A percentile compares a stretch with the other conserved stretches of the same genome.
Evolutionary conservation across 2,329 filamentous ascomycete genomes (phyloP).

Genomic region (Sporothrix schenckii): DNA sequence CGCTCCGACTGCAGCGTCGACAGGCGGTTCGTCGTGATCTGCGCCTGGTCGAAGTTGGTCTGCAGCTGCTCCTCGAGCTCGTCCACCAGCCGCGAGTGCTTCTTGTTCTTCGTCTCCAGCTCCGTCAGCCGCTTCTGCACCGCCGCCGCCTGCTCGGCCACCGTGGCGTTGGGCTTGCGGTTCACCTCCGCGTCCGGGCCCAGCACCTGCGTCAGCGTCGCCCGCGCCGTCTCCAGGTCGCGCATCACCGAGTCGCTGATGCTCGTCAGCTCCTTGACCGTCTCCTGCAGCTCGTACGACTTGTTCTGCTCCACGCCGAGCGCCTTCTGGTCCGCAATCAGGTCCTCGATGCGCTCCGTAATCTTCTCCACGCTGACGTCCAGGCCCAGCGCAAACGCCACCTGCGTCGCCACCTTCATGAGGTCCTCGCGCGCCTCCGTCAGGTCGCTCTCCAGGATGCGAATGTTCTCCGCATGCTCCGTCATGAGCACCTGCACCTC

Average conservation of each 20-base stretch:
- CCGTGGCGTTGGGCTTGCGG: slow-evolving; percentile 50
- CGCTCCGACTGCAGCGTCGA: slow-evolving; percentile 79
- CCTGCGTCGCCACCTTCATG: slow-evolving; percentile 64
- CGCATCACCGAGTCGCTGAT: slow-evolving; percentile 64
- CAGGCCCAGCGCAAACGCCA: slow-evolving; percentile 62
- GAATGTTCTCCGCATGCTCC: slow-evolving; percentile 61
- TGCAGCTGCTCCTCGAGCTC: slow-evolving; percentile 97
- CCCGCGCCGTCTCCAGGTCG: slow-evolving; percentile 65
- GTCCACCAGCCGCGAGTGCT: slow-evolving; percentile 88
- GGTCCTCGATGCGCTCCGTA: slow-evolving; percentile 61
- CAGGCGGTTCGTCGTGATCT: slow-evolving; percentile 79
- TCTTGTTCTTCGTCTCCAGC: slow-evolving; percentile 73
- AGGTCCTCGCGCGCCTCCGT: slow-evolving; percentile 67
- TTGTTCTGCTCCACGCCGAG: slow-evolving; percentile 63
- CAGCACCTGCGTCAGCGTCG: slow-evolving; percentile 57
- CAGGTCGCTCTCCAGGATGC: slow-evolving; percentile 64
- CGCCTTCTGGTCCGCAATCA: slow-evolving; percentile 62
- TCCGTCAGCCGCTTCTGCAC: slow-evolving; percentile 68
- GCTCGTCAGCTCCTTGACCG: slow-evolving; percentile 58
- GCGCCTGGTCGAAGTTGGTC: slow-evolving; percentile 91
- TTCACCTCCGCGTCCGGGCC: slow-evolving; percentile 52
- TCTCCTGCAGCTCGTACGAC: slow-evolving; percentile 58
- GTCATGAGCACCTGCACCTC: slow-evolving; percentile 61
- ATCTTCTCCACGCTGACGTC: slow-evolving; percentile 71
- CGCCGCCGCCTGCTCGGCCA: slow-evolving; percentile 60